Evolutionary conservation across 352 stramenopile species (phyloP), one percentile per base, ranked within the genome.

Genomic region (Peronospora tabacina): DNA sequence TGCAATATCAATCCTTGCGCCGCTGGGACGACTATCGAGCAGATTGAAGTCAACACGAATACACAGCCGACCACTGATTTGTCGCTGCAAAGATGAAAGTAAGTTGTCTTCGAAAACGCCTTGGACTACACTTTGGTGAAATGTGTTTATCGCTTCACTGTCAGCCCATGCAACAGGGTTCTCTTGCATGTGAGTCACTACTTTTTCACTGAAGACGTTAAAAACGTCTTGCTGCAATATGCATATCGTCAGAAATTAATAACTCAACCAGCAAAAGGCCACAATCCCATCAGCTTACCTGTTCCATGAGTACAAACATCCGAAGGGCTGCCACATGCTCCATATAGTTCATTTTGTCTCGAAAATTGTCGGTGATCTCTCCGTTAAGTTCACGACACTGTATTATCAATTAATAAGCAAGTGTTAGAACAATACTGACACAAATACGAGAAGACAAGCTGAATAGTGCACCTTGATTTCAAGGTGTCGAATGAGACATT

Each of bases 241-340:
- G 13, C 26, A 9, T 33, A 46, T 33, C 20, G 55, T 26, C 10
- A 41, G 37, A 15, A 34, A 28, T 15, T 49, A 32, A 16, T 20
- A 15, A 47, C 32, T 30, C 11, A 41, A 4, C 10, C 48, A 30
- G 17, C 22, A 58, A 51, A 37, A 28, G 7, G 19, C 8, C 10
- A 42, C 12, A 34, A 28, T n/a, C 6, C 13, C 2, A 28, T 5
- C 6, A 8, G 12, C 24, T 33, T 64, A 87, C 76, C 76, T 85
- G 72, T 39, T 76, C 70, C 74, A 88, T 86, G n/a, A 88, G 66
- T 6, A 88, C 68, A 37, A 82, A 85, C 42, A 69, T 58, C 10
- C 74, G 68, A 28, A 88, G 54, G 3, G 63, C 46, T 37, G 86
- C 49, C 5, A 82, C 52, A 16, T 86, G 73, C 7, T 81, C 61